A percentile compares a stretch with the other conserved stretches of the same genome.
phyloP scores from a whole-genome alignment of 441 rosid genomes.

The Pelargonium fulgidum region DNA sequence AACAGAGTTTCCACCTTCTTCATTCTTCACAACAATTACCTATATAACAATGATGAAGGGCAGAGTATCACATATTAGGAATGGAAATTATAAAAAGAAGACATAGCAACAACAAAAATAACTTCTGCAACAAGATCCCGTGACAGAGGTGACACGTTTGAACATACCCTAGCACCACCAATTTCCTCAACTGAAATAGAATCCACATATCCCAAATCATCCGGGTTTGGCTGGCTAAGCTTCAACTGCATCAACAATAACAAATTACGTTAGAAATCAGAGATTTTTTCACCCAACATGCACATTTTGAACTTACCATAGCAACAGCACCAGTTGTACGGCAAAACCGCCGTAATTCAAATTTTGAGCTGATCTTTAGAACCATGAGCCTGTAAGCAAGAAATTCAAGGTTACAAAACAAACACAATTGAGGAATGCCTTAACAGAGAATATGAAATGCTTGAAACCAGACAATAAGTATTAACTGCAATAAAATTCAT shows the following conservation, averaged over 20 bases:
- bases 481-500: background rate
- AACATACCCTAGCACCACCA: constrained; percentile 90
- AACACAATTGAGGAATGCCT: background rate
- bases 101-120: background rate
- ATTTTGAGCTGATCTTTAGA: constrained; percentile 95
- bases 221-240: constrained; percentile 79
- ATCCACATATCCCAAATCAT: constrained; percentile 88
- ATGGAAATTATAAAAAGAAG: background rate
- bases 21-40: constrained; percentile 88
- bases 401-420: constrained; percentile 14
- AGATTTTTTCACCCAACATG: background rate
- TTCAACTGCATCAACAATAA: constrained; percentile 54
- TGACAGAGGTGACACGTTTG: constrained; percentile 2
- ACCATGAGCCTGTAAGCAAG: constrained; percentile 76
- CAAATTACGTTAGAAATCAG: constrained; percentile 17
- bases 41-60: constrained; percentile 23
- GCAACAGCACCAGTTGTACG: constrained; percentile 96
- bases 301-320: constrained; percentile 39
- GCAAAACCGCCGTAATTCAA: constrained; percentile 93
- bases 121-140: constrained; percentile 8
- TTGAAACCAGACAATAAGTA: background rate
- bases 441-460: constrained; percentile 3
- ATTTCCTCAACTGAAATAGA: constrained; percentile 90
- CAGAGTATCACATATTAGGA: background rate
- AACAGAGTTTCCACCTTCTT: constrained; percentile 89